phyloP scores from a whole-genome alignment of 2,329 filamentous ascomycete genomes.

The Cladorrhinum sp. region DNA sequence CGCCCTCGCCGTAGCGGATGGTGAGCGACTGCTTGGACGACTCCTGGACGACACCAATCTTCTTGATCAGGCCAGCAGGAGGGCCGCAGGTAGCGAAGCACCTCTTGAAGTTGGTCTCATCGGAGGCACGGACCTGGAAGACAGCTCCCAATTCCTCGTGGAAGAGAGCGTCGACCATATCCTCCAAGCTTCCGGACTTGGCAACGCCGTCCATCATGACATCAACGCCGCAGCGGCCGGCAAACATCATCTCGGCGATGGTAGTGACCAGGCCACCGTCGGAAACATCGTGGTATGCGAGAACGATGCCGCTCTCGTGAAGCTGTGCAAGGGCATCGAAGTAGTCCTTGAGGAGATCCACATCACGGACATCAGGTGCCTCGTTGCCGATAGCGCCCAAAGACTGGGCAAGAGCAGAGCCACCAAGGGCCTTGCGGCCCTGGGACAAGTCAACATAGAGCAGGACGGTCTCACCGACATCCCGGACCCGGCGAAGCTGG shows the following conservation, averaged over 20 bases:
- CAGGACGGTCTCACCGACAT: conserved; percentile 83
- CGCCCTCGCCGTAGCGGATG: conserved; percentile 67
- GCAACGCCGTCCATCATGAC: conserved; percentile 75
- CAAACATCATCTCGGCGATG: conserved; percentile 96
- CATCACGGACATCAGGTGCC: conserved; percentile 79
- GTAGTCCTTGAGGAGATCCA: conserved; percentile 79
- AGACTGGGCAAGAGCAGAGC: conserved; percentile 85
- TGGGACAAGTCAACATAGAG: conserved; percentile 88
- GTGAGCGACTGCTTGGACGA: conserved; percentile 70
- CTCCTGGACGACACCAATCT: conserved; percentile 73
- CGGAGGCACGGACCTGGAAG: conserved; percentile 85
- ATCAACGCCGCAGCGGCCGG: conserved; percentile 83
- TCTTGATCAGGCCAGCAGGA: conserved; percentile 75
- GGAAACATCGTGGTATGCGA: conserved; percentile 92
- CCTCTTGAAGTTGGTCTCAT: conserved; percentile 80
- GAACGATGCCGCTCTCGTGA: conserved; percentile 61
- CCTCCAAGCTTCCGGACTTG: conserved; percentile 58
- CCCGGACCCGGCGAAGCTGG: conserved; percentile 74
- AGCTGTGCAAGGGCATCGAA: conserved; percentile 77
- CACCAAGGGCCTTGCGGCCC: conserved; percentile 78
- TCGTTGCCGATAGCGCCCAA: conserved; percentile 83
- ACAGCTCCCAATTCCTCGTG: conserved; percentile 95
- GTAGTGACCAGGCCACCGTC: conserved; percentile 92
- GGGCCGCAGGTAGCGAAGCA: conserved; percentile 91
- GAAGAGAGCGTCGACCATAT: conserved; percentile 77